Conservation (phyloP, 139 green algal species). For the Coccomyxa sp. region DNA sequence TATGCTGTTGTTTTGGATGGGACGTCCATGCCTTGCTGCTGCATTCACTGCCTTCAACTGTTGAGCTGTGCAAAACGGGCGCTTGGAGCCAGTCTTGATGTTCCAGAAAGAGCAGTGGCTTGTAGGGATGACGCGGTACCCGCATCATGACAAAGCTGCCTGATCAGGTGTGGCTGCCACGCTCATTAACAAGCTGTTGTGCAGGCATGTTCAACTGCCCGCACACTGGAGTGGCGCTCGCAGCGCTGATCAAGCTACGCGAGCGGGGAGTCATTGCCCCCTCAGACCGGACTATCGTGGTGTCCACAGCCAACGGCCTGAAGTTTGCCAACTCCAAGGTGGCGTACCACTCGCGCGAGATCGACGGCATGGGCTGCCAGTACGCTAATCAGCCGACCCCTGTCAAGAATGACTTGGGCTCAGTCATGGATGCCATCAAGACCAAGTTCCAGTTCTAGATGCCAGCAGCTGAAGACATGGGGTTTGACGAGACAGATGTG, state of each 20-base stretch:
- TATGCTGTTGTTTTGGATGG: too few relatives aligned
- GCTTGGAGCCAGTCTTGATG: too few relatives aligned
- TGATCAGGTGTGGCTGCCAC: too few relatives aligned
- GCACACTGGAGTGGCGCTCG: slow-evolving; percentile 86
- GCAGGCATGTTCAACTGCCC: slow-evolving; percentile 72
- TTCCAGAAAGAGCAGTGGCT: too few relatives aligned
- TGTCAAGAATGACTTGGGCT: slow-evolving; percentile 86
- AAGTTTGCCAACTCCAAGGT: slow-evolving; percentile 98
- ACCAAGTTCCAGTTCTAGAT: slow-evolving; percentile 85
- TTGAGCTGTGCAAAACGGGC: too few relatives aligned
- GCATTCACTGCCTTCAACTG: too few relatives aligned
- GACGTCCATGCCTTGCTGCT: too few relatives aligned
- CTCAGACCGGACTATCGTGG: slow-evolving; percentile 90
- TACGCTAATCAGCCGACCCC: slow-evolving; percentile 92
- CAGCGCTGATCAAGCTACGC: slow-evolving; percentile 93
- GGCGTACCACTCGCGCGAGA: slow-evolving; percentile 88
- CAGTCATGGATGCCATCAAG: slow-evolving; percentile 92
- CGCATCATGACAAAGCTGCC: too few relatives aligned
- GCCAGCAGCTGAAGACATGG: slow-evolving; percentile 95
- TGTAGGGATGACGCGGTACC: too few relatives aligned
- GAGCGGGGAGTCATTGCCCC: slow-evolving; percentile 80
- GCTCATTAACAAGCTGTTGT: too few relatives aligned
- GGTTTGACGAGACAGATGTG: slow-evolving; percentile 96
- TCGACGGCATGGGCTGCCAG: slow-evolving; percentile 61
- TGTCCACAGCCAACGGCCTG: slow-evolving; percentile 95